Percentiles rank a stretch among this genome's conserved stretches.
Conservation (phyloP, 768 basidiomycete species). For the Lentinula sp. region DNA sequence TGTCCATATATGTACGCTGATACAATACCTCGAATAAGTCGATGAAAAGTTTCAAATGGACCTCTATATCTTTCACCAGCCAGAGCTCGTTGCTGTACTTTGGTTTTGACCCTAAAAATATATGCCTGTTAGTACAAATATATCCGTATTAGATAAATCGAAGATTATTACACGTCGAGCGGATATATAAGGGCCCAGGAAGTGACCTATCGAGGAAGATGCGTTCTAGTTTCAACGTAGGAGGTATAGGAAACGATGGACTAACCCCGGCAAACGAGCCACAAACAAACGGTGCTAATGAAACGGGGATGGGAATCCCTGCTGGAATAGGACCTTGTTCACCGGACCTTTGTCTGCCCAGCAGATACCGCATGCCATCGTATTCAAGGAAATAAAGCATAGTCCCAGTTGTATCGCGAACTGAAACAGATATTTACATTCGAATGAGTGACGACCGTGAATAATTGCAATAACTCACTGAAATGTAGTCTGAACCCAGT, state of each 20-base stretch:
- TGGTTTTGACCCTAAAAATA: constrained; percentile 75
- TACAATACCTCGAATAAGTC: constrained; percentile 72
- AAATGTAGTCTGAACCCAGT: constrained; percentile 88
- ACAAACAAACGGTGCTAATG: constrained; percentile 85
- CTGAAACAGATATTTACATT: constrained; percentile 29
- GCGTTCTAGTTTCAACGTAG: constrained; percentile 21
- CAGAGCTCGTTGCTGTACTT: constrained; percentile 89
- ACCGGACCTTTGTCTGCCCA: constrained; percentile 72
- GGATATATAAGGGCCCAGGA: constrained; percentile 93
- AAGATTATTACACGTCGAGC: constrained; percentile 70
- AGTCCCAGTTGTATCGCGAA: constrained; percentile 86
- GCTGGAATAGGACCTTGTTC: constrained; percentile 79
- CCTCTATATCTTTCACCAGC: constrained; percentile 72
- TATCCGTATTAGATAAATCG: neutral
- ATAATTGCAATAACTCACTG: constrained; percentile 33
- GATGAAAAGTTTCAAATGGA: constrained; percentile 64
- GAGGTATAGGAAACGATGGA: constrained; percentile 16
- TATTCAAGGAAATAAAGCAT: constrained; percentile 93
- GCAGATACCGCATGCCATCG: constrained; percentile 81
- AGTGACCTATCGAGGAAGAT: constrained; percentile 39
- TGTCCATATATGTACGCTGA: constrained; percentile 3
- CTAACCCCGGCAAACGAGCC: constrained; percentile 84
- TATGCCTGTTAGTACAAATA: constrained; percentile 2
- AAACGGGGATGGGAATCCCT: constrained; percentile 78
- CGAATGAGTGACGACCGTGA: neutral